These are phyloP conservation scores for Ligustrum vulgare DNA, from an alignment of 257 asterid species.

Conservation along the genomic window DNA sequence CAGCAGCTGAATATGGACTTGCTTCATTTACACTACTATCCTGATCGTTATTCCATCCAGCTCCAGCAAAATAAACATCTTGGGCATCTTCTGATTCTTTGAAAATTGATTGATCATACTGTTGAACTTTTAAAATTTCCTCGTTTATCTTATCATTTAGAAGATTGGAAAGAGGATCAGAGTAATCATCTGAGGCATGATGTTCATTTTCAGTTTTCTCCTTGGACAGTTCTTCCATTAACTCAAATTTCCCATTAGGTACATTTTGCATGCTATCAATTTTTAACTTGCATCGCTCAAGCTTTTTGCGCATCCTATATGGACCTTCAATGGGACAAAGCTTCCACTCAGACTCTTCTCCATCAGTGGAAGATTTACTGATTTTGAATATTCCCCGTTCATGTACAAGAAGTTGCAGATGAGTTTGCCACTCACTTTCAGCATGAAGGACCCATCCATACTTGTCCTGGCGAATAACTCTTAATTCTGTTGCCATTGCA, in stretches of 20 bases:
- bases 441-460: constrained; percentile 99
- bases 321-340: constrained; percentile 99
- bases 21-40: constrained; percentile 86
- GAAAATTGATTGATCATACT: constrained; percentile 67
- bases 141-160: constrained; percentile 56
- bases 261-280: constrained; percentile 71
- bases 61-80: constrained; percentile 70
- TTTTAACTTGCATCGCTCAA: constrained; percentile 78
- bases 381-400: constrained; percentile 90
- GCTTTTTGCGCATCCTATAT: constrained; percentile 93
- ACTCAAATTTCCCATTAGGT: constrained; percentile 58
- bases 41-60: constrained; percentile 85
- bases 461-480: constrained; percentile 95
- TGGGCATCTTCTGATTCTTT: constrained; percentile 71
- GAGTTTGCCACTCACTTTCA: constrained; percentile 96
- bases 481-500: constrained; percentile 90
- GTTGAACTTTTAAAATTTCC: constrained; percentile 57
- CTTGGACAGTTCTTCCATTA: constrained; percentile 63
- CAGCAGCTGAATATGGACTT: constrained; percentile 88
- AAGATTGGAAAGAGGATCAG: constrained; percentile 62
- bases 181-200: constrained; percentile 49
- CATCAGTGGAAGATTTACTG: constrained; percentile 49
- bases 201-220: constrained; percentile 64
- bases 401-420: constrained; percentile 90
- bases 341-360: constrained; percentile 85